Percentiles rank a stretch among this genome's conserved stretches.
Conservation (phyloP, 2,329 filamentous ascomycete species). For the Neopestalotiopsis sp. region DNA sequence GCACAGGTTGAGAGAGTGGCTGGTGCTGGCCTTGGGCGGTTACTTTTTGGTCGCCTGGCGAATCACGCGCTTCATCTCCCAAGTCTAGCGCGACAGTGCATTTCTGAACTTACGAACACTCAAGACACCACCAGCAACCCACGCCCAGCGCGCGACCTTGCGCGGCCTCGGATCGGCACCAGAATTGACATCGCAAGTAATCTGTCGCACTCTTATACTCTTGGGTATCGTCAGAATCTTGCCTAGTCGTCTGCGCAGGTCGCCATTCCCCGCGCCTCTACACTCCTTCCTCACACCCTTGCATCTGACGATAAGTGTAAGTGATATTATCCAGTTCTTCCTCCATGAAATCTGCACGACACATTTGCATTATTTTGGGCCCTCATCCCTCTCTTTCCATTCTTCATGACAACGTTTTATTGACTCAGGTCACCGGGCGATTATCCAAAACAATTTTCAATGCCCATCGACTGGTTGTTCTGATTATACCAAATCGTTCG, state of each 20-base stretch:
- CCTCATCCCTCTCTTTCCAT: neutral
- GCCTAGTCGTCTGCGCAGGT: neutral
- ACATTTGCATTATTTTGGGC: neutral
- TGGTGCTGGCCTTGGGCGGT: constrained; percentile 9
- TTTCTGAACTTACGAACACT: constrained; percentile 16
- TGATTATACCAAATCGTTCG: neutral
- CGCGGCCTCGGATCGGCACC: neutral
- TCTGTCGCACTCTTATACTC: neutral
- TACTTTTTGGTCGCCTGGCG: neutral
- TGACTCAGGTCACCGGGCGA: no score
- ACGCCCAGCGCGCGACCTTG: neutral
- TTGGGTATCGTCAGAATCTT: neutral
- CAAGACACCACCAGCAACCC: neutral
- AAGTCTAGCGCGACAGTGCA: constrained; percentile 16
- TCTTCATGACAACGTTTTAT: neutral
- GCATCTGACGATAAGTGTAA: neutral
- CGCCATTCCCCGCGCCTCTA: neutral
- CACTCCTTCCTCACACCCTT: neutral
- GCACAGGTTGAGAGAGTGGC: neutral
- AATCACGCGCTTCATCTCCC: constrained; percentile 15
- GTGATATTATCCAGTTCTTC: neutral
- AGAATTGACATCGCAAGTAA: neutral
- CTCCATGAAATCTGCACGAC: neutral
- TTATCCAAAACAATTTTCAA: no score
- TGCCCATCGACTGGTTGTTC: neutral